These are phyloP conservation scores for Colletotrichum viniferum DNA, from an alignment of 2,329 filamentous ascomycete genomes.

Conservation along the genomic window DNA sequence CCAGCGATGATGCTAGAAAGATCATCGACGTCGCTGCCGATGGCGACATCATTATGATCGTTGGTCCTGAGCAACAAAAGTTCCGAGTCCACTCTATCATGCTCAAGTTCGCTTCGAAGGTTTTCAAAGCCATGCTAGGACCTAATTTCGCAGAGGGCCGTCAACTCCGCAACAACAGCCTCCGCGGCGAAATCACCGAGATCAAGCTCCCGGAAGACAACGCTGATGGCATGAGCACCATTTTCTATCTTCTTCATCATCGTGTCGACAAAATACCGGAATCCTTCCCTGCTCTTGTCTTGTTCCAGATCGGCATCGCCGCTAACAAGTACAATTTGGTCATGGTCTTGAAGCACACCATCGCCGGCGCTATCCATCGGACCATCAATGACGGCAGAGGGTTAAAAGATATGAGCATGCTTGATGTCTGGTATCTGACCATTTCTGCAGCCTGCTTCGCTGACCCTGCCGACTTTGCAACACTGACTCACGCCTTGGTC, in stretches of 20 bases:
- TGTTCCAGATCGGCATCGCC: fast-evolving
- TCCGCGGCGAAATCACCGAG: fast-evolving
- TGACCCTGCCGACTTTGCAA: not conserved
- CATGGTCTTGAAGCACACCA: fast-evolving
- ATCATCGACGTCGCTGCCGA: not conserved
- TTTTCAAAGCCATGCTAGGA: not conserved
- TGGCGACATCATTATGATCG: not conserved
- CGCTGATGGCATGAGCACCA: not conserved
- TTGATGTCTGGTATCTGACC: not conserved
- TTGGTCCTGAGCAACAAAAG: not conserved
- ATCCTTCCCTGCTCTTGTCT: fast-evolving
- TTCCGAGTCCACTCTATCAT: not conserved
- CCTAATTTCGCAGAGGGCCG: not conserved
- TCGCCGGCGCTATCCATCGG: not conserved
- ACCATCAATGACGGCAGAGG: not conserved
- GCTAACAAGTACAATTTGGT: not conserved
- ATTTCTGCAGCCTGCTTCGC: not conserved
- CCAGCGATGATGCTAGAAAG: not conserved
- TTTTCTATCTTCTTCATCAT: not conserved
- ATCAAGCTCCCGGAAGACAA: not conserved
- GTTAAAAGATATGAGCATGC: not conserved
- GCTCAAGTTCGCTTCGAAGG: not conserved
- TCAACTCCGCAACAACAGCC: fast-evolving
- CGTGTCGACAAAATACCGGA: not conserved
- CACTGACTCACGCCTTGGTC: not conserved